These are phyloP conservation scores for Acacia concinna DNA, from an alignment of 331 rosid genomes.

Conservation along the genomic window DNA sequence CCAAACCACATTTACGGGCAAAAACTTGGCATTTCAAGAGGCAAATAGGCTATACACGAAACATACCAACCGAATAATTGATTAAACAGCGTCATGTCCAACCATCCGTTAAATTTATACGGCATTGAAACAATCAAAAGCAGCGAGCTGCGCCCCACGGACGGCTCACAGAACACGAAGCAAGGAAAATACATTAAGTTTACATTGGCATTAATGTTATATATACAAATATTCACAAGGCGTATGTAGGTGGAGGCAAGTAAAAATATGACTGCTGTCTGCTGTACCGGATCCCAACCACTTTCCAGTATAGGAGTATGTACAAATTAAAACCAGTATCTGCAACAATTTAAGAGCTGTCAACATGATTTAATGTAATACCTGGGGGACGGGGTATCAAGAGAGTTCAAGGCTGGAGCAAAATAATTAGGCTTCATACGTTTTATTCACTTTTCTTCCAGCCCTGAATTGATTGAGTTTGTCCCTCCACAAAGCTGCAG, in stretches of 20 bases:
- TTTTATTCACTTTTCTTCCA: slow-evolving; percentile 45
- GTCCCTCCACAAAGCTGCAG: slow-evolving; percentile 55
- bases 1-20: not conserved
- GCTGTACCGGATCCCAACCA: slow-evolving; percentile 31
- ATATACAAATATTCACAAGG: slow-evolving; percentile 63
- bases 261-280: slow-evolving; percentile 22
- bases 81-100: not conserved
- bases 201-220: slow-evolving; percentile 34
- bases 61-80: not conserved
- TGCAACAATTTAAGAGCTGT: slow-evolving; percentile 35
- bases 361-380: slow-evolving; percentile 6
- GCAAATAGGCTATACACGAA: not conserved
- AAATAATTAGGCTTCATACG: slow-evolving; percentile 30
- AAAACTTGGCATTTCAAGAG: not conserved
- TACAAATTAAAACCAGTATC: slow-evolving; percentile 46
- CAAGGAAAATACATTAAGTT: slow-evolving; percentile 20
- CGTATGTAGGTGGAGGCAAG: slow-evolving; percentile 5
- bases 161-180: not conserved
- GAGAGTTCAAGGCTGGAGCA: not conserved
- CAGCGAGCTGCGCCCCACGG: not conserved
- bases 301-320: slow-evolving; percentile 40
- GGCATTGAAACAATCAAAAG: slow-evolving; percentile 8
- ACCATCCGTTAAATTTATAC: not conserved
- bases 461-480: slow-evolving; percentile 47
- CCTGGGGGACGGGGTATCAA: not conserved